Evolutionary conservation across 1,139 yeast species (phyloP).

Genomic region (Debaryomycetaceae sp.): DNA sequence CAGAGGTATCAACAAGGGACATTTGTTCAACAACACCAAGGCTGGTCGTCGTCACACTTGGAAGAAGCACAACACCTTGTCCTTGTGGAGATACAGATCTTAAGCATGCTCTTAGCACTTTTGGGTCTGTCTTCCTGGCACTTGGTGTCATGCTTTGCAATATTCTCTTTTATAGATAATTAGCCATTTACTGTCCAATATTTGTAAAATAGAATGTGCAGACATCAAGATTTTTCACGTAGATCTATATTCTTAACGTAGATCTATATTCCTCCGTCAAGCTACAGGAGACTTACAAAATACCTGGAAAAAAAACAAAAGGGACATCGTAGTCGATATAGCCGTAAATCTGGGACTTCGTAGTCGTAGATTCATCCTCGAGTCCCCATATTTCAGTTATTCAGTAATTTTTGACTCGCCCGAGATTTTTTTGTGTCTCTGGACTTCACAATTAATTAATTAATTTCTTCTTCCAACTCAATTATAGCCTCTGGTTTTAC

Average conservation of each 20-base stretch:
- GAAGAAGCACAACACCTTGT: slow-evolving; percentile 99
- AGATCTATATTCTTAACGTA: no score
- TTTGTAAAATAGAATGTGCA: neutral
- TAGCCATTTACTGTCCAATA: neutral
- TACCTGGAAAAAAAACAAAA: no score
- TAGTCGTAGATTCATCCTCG: no score
- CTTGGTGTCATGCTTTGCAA: neutral
- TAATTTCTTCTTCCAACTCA: neutral
- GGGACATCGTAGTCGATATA: no score
- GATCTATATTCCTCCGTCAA: no score
- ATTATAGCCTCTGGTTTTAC: neutral
- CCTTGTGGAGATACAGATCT: slow-evolving; percentile 99
- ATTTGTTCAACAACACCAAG: slow-evolving; percentile 95
- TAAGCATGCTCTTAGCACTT: slow-evolving; percentile 33
- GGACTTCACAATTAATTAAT: neutral
- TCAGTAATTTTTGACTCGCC: neutral
- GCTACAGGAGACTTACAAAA: no score
- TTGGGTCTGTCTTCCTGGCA: neutral
- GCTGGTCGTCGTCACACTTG: slow-evolving; percentile 99
- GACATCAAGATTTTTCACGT: neutral
- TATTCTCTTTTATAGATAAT: neutral
- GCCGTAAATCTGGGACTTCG: no score
- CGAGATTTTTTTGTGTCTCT: neutral
- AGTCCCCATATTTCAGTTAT: no score
- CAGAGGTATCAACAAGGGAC: slow-evolving; percentile 99